Evolutionary conservation across 305 asterid genomes (phyloP), one percentile per base, ranked within the genome.

Genomic region (Andrographis paniculata): DNA sequence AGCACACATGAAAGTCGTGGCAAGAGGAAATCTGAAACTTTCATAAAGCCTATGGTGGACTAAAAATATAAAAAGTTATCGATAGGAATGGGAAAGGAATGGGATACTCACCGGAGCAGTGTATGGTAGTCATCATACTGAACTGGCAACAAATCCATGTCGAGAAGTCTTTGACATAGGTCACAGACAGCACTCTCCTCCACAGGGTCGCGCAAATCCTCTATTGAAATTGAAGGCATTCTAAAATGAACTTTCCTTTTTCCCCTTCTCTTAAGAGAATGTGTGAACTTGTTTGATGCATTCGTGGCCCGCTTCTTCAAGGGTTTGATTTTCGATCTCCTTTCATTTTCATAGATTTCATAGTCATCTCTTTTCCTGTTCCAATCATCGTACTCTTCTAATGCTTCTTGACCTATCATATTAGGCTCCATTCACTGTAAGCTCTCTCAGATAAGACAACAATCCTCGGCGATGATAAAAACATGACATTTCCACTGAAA

Each of bases 241-340:
- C 94, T 81, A 61, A 59, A 83, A 71, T 83, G 91, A 48, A 82
- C 84, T 70, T 85, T 91, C 73, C 82, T 80, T 62, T 86, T 91
- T 53, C 96, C 92, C 63, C 92, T 71, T 69, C 70, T 86, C 62
- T 69, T 91, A 52, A 86, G 83, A 59, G 99, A 78, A 64, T 77
- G 94, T 15, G 95, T 78, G 54, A 91, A 75, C 83, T 75, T 91
- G 80, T 68, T 91, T 24, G 99, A 91, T 56, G 99, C 96, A 65
- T 60, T 64, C 68, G 86, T 56, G 51, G 99, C 96, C 72, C 76
- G 80, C 59, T 82, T 89, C 78, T 67, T 86, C 33, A 86, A 69
- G 66, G 71, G 64, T 33, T 84, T 88, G 20, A 80, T 83, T 69
- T 67, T 81, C n/a, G 84, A 83, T 55, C 88, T 74, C 43, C 81